phyloP scores from a whole-genome alignment of 768 basidiomycete species.

The Kwoniella botswanensis region DNA sequence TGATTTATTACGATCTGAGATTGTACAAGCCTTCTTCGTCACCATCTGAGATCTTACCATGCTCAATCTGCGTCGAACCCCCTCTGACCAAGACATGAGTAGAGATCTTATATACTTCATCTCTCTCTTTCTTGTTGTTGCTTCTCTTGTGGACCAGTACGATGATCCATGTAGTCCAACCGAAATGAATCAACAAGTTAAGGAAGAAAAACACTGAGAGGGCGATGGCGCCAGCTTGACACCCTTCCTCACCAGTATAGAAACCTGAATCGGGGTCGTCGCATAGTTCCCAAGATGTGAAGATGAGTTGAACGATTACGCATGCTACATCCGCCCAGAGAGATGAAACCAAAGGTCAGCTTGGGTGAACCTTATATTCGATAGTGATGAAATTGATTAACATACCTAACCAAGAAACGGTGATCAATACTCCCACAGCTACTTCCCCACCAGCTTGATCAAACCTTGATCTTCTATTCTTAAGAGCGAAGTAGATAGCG shows the following conservation, averaged over 20 bases:
- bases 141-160: not conserved
- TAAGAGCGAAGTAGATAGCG: conserved; percentile 22
- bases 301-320: not conserved
- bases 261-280: conserved; percentile 16
- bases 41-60: not conserved
- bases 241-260: not conserved
- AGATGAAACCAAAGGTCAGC: not conserved
- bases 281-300: not conserved
- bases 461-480: conserved; percentile 16
- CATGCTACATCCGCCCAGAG: not conserved
- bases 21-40: conserved; percentile 1
- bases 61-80: not conserved
- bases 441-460: conserved; percentile 36
- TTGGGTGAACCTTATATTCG: not conserved
- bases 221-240: not conserved
- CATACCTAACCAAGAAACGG: conserved; percentile 25
- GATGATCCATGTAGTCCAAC: conserved; percentile 19
- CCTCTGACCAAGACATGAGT: conserved; percentile 8
- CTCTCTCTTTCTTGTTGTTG: conserved; percentile 1
- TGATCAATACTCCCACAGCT: conserved; percentile 27
- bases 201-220: conserved; percentile 3
- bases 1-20: not conserved
- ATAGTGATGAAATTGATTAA: not conserved
- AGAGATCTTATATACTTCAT: conserved; percentile 13
- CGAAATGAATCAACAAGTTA: conserved; percentile 1